Percentiles rank a stretch among this genome's conserved stretches.
Conservation (phyloP, 257 asterid species). For the Penstemon barbatus region DNA sequence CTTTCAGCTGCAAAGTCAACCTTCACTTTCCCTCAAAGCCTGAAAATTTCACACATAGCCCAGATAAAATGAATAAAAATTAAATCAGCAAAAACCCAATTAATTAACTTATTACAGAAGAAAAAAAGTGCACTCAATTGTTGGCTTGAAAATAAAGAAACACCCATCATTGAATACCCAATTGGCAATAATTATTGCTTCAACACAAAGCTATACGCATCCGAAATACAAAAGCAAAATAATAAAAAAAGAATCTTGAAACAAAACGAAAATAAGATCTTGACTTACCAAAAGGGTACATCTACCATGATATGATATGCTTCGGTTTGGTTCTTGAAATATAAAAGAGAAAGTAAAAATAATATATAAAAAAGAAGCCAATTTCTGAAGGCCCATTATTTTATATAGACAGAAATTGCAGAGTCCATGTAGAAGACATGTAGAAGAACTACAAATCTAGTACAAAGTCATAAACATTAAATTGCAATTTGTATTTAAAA, state of each 20-base stretch:
- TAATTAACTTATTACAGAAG: slow-evolving; percentile 14
- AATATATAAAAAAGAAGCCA: background rate
- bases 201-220: slow-evolving; percentile 19
- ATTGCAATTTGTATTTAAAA: background rate
- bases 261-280: slow-evolving; percentile 35
- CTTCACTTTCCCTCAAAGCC: slow-evolving; percentile 57
- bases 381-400: too few species aligned
- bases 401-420: too few species aligned
- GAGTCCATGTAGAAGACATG: too few species aligned
- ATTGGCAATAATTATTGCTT: slow-evolving; percentile 40
- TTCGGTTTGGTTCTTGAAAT: slow-evolving; percentile 6
- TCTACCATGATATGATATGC: slow-evolving; percentile 30
- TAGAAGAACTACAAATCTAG: too few species aligned
- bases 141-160: slow-evolving; percentile 50
- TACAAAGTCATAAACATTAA: background rate
- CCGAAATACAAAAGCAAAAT: slow-evolving; percentile 11
- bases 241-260: background rate
- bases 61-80: slow-evolving; percentile 1
- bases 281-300: slow-evolving; percentile 50
- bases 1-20: slow-evolving; percentile 65
- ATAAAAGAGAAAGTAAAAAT: background rate
- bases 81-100: slow-evolving; percentile 13
- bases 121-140: slow-evolving; percentile 37
- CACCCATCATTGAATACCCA: slow-evolving; percentile 42
- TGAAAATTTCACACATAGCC: slow-evolving; percentile 37